These are phyloP conservation scores for Microcyclosporella mali DNA, from an alignment of 2,329 filamentous ascomycete genomes.

Conservation along the genomic window DNA sequence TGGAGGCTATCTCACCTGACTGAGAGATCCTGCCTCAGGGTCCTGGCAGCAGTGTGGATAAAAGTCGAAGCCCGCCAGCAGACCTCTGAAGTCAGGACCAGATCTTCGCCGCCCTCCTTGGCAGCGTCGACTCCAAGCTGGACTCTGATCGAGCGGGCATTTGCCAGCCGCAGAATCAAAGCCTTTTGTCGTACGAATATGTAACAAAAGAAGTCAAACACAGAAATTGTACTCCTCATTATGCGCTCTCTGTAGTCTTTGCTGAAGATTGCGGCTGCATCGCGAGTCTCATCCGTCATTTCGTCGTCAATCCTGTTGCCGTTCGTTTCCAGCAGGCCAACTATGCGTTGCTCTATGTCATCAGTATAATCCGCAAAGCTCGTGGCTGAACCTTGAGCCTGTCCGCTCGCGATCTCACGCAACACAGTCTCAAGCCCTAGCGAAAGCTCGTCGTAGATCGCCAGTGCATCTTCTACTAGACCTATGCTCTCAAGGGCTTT, in stretches of 20 bases:
- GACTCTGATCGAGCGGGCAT: slow-evolving; percentile 45
- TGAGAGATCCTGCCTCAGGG: slow-evolving; percentile 71
- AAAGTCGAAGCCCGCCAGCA: slow-evolving; percentile 79
- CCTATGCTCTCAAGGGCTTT: slow-evolving; percentile 94
- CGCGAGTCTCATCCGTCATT: slow-evolving; percentile 10
- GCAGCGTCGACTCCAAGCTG: slow-evolving; percentile 30
- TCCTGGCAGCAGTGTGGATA: slow-evolving; percentile 69
- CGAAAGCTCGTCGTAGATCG: slow-evolving; percentile 89
- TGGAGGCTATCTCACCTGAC: slow-evolving; percentile 44
- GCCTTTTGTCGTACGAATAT: slow-evolving; percentile 85
- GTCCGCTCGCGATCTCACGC: slow-evolving; percentile 60
- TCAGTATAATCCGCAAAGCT: slow-evolving; percentile 67
- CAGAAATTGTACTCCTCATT: slow-evolving; percentile 85
- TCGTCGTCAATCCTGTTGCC: slow-evolving; percentile 18
- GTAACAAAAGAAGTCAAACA: slow-evolving; percentile 93
- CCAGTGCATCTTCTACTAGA: slow-evolving; percentile 86
- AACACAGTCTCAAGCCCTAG: slow-evolving; percentile 79
- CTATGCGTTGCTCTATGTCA: slow-evolving; percentile 48
- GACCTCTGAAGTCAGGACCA: slow-evolving; percentile 76
- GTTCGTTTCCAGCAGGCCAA: slow-evolving; percentile 5
- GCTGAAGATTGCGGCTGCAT: slow-evolving; percentile 30
- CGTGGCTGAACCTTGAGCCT: slow-evolving; percentile 61
- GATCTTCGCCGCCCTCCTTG: slow-evolving; percentile 54
- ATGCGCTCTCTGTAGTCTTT: slow-evolving; percentile 91
- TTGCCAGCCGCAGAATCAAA: slow-evolving; percentile 75